Evolutionary conservation across 164 flowering plant species (phyloP).

Genomic region (Tinospora cordifolia): DNA sequence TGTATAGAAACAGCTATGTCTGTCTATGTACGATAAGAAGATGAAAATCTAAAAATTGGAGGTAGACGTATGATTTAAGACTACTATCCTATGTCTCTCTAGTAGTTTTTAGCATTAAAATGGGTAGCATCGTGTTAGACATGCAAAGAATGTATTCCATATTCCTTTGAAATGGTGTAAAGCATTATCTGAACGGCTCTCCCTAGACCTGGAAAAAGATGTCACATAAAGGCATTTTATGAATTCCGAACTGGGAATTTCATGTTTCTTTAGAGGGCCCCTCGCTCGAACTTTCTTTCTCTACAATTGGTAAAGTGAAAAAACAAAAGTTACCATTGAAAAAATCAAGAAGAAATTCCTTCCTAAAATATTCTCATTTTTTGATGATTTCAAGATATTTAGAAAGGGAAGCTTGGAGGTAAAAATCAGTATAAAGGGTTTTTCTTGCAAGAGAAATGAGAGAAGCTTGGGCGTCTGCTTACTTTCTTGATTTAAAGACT

Average conservation of each 20-base stretch:
- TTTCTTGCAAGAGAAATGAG: too few species aligned
- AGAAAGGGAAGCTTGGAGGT: too few species aligned
- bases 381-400: too few species aligned
- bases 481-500: neutral
- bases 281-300: neutral
- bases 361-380: neutral
- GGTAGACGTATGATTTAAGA: too few species aligned
- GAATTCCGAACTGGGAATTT: neutral
- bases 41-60: too few species aligned
- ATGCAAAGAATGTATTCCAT: conserved; percentile 10
- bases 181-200: conserved; percentile 10
- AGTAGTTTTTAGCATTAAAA: neutral
- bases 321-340: too few species aligned
- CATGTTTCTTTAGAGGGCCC: neutral
- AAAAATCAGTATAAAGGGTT: too few species aligned
- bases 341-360: neutral
- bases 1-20: too few species aligned
- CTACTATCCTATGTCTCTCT: too few species aligned
- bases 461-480: neutral
- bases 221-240: neutral
- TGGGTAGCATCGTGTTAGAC: neutral
- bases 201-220: neutral
- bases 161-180: conserved; percentile 1
- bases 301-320: too few species aligned
- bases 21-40: too few species aligned